These are phyloP conservation scores for Kwoniella sp. DNA, from an alignment of 768 basidiomycete genomes.

Conservation along the genomic window DNA sequence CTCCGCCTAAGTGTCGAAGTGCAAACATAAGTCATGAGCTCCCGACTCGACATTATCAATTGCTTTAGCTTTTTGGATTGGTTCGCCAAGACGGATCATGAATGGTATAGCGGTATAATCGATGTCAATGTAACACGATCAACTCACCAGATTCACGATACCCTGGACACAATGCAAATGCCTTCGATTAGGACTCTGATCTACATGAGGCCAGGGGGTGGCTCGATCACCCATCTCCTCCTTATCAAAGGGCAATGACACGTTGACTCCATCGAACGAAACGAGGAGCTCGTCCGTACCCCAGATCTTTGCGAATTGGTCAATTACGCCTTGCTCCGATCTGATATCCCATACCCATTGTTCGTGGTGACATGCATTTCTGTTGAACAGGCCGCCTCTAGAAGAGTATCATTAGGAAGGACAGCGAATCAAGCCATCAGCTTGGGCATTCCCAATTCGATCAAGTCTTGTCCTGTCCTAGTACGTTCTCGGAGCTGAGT, in stretches of 20 bases:
- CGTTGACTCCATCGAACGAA: constrained; percentile 47
- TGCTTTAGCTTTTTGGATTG: no score
- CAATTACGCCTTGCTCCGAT: constrained; percentile 45
- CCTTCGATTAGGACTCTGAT: constrained; percentile 46
- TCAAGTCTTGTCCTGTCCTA: no score
- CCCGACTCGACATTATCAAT: no score
- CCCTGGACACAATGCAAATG: constrained; percentile 45
- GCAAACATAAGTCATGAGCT: no score
- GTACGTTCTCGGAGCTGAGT: no score
- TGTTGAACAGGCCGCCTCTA: constrained; percentile 37
- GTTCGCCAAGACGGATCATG: constrained; percentile 3
- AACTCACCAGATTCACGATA: constrained; percentile 40
- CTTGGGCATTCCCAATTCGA: not conserved
- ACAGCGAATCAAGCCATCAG: not conserved
- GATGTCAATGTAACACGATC: no score
- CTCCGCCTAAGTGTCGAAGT: no score
- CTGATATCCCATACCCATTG: constrained; percentile 53
- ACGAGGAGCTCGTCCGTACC: constrained; percentile 48
- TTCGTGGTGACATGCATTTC: constrained; percentile 46
- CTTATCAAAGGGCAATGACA: constrained; percentile 42
- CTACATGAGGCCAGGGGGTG: constrained; percentile 49
- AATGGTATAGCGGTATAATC: not conserved
- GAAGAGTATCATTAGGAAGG: not conserved
- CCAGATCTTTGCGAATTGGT: constrained; percentile 54
- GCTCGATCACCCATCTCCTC: constrained; percentile 30